Conservation (phyloP, 202 grass and related monocot genomes). For the Carex sylvatica region DNA sequence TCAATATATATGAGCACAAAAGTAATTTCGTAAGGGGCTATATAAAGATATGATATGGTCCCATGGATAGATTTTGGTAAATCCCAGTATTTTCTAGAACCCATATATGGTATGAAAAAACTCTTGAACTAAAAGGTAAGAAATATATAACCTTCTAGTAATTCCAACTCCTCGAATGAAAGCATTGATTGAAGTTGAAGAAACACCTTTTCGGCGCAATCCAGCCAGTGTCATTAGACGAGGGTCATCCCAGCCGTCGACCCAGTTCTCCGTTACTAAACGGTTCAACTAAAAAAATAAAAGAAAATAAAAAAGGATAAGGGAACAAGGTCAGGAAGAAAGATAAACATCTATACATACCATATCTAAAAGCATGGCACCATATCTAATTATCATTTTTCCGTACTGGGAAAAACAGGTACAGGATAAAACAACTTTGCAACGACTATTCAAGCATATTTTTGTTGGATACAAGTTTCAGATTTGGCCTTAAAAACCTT, state of each 20-base stretch:
- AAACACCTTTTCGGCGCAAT: constrained; percentile 74
- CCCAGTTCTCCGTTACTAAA: constrained; percentile 91
- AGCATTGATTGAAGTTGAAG: constrained; percentile 73
- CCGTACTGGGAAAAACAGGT: background rate
- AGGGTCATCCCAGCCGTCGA: constrained; percentile 96
- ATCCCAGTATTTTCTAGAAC: background rate
- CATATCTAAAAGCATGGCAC: constrained; percentile 5
- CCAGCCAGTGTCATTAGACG: constrained; percentile 85
- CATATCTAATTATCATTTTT: constrained; percentile 18
- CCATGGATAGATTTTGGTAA: background rate
- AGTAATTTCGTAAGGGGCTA: background rate
- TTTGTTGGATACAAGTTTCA: background rate
- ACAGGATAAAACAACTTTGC: background rate
- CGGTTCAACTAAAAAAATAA: constrained; percentile 63
- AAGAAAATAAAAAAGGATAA: background rate
- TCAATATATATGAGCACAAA: background rate
- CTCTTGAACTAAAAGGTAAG: background rate
- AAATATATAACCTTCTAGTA: constrained; percentile 74
- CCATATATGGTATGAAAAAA: background rate
- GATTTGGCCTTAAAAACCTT: background rate
- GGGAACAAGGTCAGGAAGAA: background rate
- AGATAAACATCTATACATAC: background rate
- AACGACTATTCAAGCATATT: background rate
- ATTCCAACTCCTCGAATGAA: constrained; percentile 90
- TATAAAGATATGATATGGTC: background rate